Evolutionary conservation across 2,329 filamentous ascomycete genomes (phyloP).

Genomic region (Aspergillus clavatus): DNA sequence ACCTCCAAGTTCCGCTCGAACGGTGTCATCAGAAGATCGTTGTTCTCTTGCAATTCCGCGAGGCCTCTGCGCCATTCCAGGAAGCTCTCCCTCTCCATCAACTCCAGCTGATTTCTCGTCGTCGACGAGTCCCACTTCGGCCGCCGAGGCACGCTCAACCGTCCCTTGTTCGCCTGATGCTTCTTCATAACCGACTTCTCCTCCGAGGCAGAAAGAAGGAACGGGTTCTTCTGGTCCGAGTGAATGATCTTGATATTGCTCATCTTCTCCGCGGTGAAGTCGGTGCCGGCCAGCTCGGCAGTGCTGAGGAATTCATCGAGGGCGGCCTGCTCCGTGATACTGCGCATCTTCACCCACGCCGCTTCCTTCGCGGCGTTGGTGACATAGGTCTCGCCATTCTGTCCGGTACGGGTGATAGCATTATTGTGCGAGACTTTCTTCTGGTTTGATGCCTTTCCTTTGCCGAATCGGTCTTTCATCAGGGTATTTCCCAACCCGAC

Average conservation of each 20-base stretch:
- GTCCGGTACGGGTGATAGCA: slow-evolving; percentile 66
- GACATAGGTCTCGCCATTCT: slow-evolving; percentile 82
- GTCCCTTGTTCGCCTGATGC: slow-evolving; percentile 72
- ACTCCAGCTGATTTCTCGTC: slow-evolving; percentile 75
- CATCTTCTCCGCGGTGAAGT: slow-evolving; percentile 98
- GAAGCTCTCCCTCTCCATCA: slow-evolving; percentile 71
- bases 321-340: slow-evolving; percentile 92
- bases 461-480: slow-evolving; percentile 98
- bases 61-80: slow-evolving; percentile 84
- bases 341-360: slow-evolving; percentile 98
- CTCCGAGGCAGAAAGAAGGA: slow-evolving; percentile 77
- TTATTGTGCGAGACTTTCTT: slow-evolving; percentile 62
- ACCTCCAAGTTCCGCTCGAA: slow-evolving; percentile 97
- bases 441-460: slow-evolving; percentile 78
- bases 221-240: slow-evolving; percentile 91
- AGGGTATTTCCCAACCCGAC: slow-evolving; percentile 94
- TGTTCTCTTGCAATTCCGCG: slow-evolving; percentile 87
- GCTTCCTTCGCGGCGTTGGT: slow-evolving; percentile 88
- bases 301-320: slow-evolving; percentile 96
- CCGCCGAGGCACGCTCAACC: slow-evolving; percentile 82
- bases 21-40: slow-evolving; percentile 93
- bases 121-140: slow-evolving; percentile 85
- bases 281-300: slow-evolving; percentile 93
- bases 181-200: slow-evolving; percentile 74
- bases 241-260: slow-evolving; percentile 99